phyloP scores from a whole-genome alignment of 2,329 filamentous ascomycete genomes.

The Lecanicillium sp. region DNA sequence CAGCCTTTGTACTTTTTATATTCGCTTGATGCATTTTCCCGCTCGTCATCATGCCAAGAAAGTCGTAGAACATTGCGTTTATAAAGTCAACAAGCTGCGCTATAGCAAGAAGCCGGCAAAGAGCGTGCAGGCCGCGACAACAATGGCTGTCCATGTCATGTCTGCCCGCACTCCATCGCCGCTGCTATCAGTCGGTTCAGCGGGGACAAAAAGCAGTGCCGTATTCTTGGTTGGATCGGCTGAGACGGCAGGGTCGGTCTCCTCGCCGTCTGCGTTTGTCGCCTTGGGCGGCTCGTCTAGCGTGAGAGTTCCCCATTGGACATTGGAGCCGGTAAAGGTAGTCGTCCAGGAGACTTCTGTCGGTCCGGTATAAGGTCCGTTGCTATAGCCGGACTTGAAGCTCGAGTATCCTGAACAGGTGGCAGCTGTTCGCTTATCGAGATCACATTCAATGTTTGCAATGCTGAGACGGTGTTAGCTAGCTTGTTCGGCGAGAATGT shows the following conservation, averaged over 20 bases:
- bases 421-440: slow-evolving; percentile 33
- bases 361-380: slow-evolving; percentile 31
- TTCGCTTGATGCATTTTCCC: too few relatives aligned
- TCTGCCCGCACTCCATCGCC: neutral
- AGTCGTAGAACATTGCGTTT: too few relatives aligned
- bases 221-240: slow-evolving; percentile 3
- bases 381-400: slow-evolving; percentile 27
- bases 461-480: slow-evolving; percentile 23
- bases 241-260: slow-evolving; percentile 10
- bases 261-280: slow-evolving; percentile 18
- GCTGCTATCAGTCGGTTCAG: neutral
- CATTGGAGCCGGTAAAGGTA: slow-evolving; percentile 30
- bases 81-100: too few relatives aligned
- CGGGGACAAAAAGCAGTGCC: slow-evolving; percentile 3
- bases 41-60: too few relatives aligned
- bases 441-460: slow-evolving; percentile 33
- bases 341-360: slow-evolving; percentile 36
- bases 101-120: slow-evolving; percentile 5
- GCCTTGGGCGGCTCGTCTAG: slow-evolving; percentile 28
- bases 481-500: neutral
- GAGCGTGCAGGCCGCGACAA: slow-evolving; percentile 3
- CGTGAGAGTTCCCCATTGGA: slow-evolving; percentile 37
- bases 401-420: slow-evolving; percentile 42
- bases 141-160: slow-evolving; percentile 2
- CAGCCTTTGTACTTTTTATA: too few relatives aligned